Evolutionary conservation across 805 yeast species (phyloP).

Genomic region (Kluyveromyces siamensis): DNA sequence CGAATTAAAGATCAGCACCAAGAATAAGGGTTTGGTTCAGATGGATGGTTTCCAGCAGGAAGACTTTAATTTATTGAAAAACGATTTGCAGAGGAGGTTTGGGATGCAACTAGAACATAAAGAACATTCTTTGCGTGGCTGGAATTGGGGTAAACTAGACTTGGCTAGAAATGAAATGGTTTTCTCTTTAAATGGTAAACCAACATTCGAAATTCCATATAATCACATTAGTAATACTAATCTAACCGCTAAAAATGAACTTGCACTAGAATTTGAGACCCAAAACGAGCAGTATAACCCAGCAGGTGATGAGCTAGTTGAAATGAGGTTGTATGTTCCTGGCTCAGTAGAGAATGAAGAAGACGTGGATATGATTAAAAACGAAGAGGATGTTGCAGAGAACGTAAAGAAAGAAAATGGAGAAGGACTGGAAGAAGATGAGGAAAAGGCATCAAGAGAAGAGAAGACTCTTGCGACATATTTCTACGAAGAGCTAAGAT

Average conservation of each 20-base stretch:
- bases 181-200: constrained; percentile 78
- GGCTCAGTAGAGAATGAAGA: constrained; percentile 53
- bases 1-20: constrained; percentile 83
- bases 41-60: constrained; percentile 88
- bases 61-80: constrained; percentile 73
- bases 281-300: constrained; percentile 45
- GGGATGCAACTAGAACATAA: constrained; percentile 63
- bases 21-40: constrained; percentile 73
- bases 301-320: constrained; percentile 94
- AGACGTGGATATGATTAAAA: constrained; percentile 34
- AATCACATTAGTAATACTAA: constrained; percentile 72
- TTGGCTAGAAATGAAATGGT: constrained; percentile 86
- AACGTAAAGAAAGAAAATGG: constrained; percentile 21
- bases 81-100: constrained; percentile 73
- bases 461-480: constrained; percentile 64
- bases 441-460: constrained; percentile 11
- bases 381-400: constrained; percentile 18
- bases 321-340: constrained; percentile 86
- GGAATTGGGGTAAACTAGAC: constrained; percentile 98
- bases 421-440: constrained; percentile 29
- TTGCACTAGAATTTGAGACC: constrained; percentile 75
- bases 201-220: constrained; percentile 88
- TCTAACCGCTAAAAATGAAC: constrained; percentile 86
- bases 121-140: constrained; percentile 92
- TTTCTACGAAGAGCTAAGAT: constrained; percentile 86